A percentile compares a stretch with the other conserved stretches of the same genome.
These are phyloP conservation scores for Novymonas esmeraldas DNA, from an alignment of 208 protist species.

Conservation along the genomic window DNA sequence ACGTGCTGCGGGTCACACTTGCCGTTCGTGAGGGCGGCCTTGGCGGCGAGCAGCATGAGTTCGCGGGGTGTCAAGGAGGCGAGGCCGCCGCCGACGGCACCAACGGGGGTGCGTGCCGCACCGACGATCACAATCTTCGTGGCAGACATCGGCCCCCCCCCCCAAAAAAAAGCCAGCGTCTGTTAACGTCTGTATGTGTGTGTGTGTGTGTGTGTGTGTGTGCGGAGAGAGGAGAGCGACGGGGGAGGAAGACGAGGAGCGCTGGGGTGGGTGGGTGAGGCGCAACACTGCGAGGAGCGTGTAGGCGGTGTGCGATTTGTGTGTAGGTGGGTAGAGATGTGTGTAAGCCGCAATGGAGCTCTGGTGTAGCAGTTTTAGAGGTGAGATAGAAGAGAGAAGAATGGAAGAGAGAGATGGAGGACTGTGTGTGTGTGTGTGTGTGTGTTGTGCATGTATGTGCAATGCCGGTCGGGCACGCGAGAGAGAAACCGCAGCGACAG, in stretches of 20 bases:
- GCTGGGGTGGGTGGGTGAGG: no score
- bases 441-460: no score
- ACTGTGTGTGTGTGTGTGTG: not conserved
- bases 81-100: constrained; percentile 51
- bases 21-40: constrained; percentile 35
- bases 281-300: no score
- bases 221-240: no score
- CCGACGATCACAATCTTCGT: constrained; percentile 50
- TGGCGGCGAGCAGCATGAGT: constrained; percentile 38
- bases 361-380: no score
- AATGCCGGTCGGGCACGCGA: no score
- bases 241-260: no score
- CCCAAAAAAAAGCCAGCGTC: no score
- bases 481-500: no score
- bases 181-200: not conserved
- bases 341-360: no score
- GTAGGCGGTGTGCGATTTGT: no score
- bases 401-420: not conserved
- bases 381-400: not conserved
- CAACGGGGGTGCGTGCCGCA: constrained; percentile 53
- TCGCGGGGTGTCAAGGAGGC: constrained; percentile 31
- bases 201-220: constrained; percentile 5
- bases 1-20: constrained; percentile 50
- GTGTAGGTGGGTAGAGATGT: no score
- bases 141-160: not conserved